These are phyloP conservation scores for Parasitella parasitica DNA, from an alignment of 371 early-diverging fungal genomes.

Conservation along the genomic window DNA sequence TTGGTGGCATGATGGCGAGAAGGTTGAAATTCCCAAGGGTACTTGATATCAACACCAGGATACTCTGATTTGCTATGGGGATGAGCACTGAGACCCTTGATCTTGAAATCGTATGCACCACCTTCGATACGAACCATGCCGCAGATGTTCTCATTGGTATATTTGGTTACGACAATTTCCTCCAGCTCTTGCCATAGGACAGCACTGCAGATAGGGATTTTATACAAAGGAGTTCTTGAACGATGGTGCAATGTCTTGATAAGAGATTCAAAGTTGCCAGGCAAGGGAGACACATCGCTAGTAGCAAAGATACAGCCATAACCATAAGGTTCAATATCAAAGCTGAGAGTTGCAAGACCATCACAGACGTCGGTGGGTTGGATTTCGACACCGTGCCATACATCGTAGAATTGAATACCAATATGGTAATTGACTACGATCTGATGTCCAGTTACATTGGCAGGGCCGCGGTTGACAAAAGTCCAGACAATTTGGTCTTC, in stretches of 20 bases:
- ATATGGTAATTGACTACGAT: conserved; percentile 35
- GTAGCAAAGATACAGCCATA: conserved; percentile 38
- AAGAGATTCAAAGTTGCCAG: conserved; percentile 15
- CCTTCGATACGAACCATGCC: conserved; percentile 36
- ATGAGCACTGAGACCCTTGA: conserved; percentile 15
- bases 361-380: conserved; percentile 26
- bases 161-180: conserved; percentile 17
- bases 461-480: conserved; percentile 28
- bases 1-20: conserved; percentile 18
- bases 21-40: conserved; percentile 34
- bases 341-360: conserved; percentile 35
- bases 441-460: conserved; percentile 27
- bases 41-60: conserved; percentile 24
- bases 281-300: conserved; percentile 16
- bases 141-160: conserved; percentile 7
- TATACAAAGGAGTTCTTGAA: conserved; percentile 11
- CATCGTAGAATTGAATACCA: conserved; percentile 32
- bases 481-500: conserved; percentile 26
- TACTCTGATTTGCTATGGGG: conserved; percentile 8
- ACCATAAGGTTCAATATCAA: conserved; percentile 32
- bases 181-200: conserved; percentile 33
- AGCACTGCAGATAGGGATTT: conserved; percentile 16
- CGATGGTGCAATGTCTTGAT: conserved; percentile 11
- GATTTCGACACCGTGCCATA: conserved; percentile 30
- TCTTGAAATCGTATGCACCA: conserved; percentile 18